Base-by-base conservation (phyloP, 2,329 filamentous ascomycete genomes). In the Pseudogymnoascus destructans region DNA sequence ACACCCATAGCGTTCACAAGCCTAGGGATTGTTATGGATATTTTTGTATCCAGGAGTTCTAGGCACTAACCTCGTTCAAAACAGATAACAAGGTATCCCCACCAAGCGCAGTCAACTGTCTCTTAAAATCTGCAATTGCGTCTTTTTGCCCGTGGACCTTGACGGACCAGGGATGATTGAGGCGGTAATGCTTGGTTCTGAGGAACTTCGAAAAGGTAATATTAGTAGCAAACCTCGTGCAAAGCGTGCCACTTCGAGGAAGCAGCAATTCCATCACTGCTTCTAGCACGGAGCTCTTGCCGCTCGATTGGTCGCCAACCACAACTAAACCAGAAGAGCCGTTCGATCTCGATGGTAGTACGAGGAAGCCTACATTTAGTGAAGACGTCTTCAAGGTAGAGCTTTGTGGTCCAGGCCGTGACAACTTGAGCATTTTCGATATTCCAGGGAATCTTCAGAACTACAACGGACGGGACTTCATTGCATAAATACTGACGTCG, bases 351-450 rank as follows among this genome's bases (percentile, higher is more conserved):
- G 79, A 79, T 0, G 79, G 80, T 2, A 68, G 84, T 4, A 78
- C 81, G 57, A 71, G 75, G 15, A 72, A 57, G 10, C 59, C 62
- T 17, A 62, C 60, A 7, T 63, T 63, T 27, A 57, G 54, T 19
- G 59, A 59, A 35, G 63, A 65, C 58, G 52, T 63, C 21, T 57
- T 65, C 8, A 58, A 57, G 13, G 55, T 65, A 42, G 64, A 65
- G 61, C 21, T 64, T 3, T 32, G 23, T 8, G 64, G 64, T 15
- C 62, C 78, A 0, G 65, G 72, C 2, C 70, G 72, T n/a, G 74
- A 74, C 0, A 74, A 79, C 21, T 70, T 84, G 25, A 83, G 79
- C 0, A 71, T 83, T 27, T 78, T 84, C 6, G 79, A 84, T 64
- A 70, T 83, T 1, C 80, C 80, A 0, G 80, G 80, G 1, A n/a